Base-by-base conservation (phyloP, 2,329 filamentous ascomycete genomes). In the Hypoxylon sp. region DNA sequence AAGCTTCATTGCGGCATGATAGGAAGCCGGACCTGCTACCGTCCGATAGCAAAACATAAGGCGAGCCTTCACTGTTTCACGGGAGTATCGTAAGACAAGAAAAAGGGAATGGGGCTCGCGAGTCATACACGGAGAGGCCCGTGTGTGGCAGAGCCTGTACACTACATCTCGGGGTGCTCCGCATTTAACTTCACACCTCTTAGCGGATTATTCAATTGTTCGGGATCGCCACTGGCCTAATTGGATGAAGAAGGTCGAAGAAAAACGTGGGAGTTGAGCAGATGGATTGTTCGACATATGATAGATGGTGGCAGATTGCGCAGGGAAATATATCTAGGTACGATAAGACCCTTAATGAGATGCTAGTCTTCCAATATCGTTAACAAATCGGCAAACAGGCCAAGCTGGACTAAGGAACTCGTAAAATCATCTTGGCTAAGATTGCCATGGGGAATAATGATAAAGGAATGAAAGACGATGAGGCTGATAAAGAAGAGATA, bases 261-360 rank as follows among this genome's bases (percentile, higher is more conserved):
- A 21, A 45, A 32, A 43, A 56, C 41, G 53, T 56, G 53, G 53
- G 38, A 17, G 23, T 34, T 25, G 30, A 55, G 7, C 36, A 55
- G 17, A 17, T 49, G 14, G 34, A 28, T 13, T 55, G 17, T 11
- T 25, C 7, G 4, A 32, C 5, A 43, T n/a, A 21, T n/a, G 14
- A 30, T 19, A 3, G 13, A 14, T 19, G n/a, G 7, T 32, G 7
- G 14, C 13, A 23, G n/a, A n/a, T 32, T 2, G 14, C 10, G n/a
- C n/a, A 11, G 14, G 14, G 25, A 21, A 17, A 14, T 19, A 28
- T 30, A 43, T 13, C 25, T 6, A 7, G 25, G 25, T 28, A 28
- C 25, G n/a, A 19, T 11, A 17, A 13, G 14, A 21, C 13, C 17
- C 19, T 21, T 11, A 17, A 21, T 11, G 38, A 43, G 38, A 21